Percentiles rank a stretch among this genome's conserved stretches.
phyloP scores from a whole-genome alignment of 768 basidiomycete species.

The Russula virescens region DNA sequence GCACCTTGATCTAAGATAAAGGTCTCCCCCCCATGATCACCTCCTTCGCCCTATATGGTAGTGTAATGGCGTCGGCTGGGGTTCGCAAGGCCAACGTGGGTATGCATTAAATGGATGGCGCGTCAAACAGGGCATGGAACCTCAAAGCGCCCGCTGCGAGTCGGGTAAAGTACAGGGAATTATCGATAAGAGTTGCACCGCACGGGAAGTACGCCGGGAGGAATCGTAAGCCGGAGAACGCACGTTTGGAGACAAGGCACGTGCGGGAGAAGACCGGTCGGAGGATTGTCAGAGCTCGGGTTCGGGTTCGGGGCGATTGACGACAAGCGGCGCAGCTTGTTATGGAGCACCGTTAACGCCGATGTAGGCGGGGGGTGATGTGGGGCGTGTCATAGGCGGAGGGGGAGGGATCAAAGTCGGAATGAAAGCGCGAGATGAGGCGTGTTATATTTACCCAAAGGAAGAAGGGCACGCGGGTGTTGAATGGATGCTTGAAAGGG shows the following conservation, averaged over 20 bases:
- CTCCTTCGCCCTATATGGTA: not conserved
- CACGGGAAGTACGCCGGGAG: not conserved
- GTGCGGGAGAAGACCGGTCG: not conserved
- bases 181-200: not conserved
- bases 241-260: not conserved
- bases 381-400: not conserved
- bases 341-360: not conserved
- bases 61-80: not conserved
- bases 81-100: not conserved
- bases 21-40: not conserved
- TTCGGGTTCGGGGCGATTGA: too few species aligned
- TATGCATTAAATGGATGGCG: not conserved
- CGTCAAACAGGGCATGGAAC: constrained; percentile 8
- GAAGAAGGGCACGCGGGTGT: too few species aligned
- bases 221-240: not conserved
- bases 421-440: too few species aligned
- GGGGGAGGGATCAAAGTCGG: too few species aligned
- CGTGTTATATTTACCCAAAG: too few species aligned
- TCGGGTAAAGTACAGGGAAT: not conserved
- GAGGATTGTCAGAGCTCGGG: too few species aligned
- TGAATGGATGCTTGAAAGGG: too few species aligned
- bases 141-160: not conserved
- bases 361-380: not conserved
- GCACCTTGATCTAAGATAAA: constrained; percentile 1
- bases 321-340: too few species aligned